These are phyloP conservation scores for Gilbertella persicaria DNA, from an alignment of 371 early-diverging fungal species.

Conservation along the genomic window DNA sequence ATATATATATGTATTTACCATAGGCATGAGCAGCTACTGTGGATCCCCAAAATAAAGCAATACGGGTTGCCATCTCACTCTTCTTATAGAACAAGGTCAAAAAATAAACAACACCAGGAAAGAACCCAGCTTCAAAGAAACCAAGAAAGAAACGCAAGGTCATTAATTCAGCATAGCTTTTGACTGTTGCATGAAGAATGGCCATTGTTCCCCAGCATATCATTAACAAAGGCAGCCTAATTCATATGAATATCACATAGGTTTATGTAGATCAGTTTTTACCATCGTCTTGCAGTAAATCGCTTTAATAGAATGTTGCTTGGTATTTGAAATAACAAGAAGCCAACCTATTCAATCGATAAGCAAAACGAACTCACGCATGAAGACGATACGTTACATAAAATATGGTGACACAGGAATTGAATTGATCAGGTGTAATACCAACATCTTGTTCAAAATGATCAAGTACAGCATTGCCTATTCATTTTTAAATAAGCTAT, in stretches of 20 bases:
- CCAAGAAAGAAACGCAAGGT: constrained; percentile 44
- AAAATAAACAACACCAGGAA: constrained; percentile 48
- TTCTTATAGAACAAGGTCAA: constrained; percentile 49
- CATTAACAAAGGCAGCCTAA: constrained; percentile 49
- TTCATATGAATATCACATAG: not conserved
- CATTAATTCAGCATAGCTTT: constrained; percentile 31
- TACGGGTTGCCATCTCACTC: constrained; percentile 51
- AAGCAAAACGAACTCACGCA: not conserved
- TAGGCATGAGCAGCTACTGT: constrained; percentile 50
- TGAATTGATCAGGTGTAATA: constrained; percentile 50
- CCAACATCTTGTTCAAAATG: constrained; percentile 51
- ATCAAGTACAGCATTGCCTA: constrained; percentile 52
- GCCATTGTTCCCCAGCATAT: constrained; percentile 44
- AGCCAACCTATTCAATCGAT: constrained; percentile 29
- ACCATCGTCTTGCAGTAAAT: constrained; percentile 46
- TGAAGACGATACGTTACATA: constrained; percentile 22
- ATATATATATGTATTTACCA: constrained; percentile 22
- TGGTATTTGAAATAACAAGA: constrained; percentile 49
- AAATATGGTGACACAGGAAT: constrained; percentile 47
- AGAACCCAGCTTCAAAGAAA: constrained; percentile 50
- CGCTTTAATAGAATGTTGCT: constrained; percentile 46
- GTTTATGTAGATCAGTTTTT: not conserved
- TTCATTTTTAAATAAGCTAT: not conserved
- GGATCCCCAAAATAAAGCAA: constrained; percentile 52
- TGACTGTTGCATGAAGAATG: constrained; percentile 36